Percentiles rank a stretch among this genome's conserved stretches.
Conservation (phyloP, 2,329 filamentous ascomycete species). For the Beauveria medogensis region DNA sequence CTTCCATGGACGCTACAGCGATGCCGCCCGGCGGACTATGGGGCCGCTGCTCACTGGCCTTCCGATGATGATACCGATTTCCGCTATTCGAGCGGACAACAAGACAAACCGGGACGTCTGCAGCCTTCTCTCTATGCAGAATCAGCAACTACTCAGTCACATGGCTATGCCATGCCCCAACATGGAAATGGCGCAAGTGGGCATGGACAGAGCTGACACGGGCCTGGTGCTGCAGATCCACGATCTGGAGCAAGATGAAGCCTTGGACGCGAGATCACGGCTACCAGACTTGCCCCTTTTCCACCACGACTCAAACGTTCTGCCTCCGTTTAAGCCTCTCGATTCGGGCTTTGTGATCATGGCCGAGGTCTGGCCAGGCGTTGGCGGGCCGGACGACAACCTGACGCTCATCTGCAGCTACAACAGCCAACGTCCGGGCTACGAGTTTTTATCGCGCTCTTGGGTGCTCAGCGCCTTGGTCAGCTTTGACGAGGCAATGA, state of each 20-base stretch:
- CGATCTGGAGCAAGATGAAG: neutral
- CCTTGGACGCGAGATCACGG: neutral
- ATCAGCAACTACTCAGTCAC: neutral
- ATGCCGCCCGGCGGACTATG: conserved; percentile 8
- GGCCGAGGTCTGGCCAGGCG: conserved; percentile 1
- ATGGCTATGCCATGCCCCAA: conserved; percentile 11
- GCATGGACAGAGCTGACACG: conserved; percentile 2
- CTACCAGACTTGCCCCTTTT: neutral
- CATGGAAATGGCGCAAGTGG: neutral
- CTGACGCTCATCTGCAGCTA: neutral
- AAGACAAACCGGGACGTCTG: conserved; percentile 6
- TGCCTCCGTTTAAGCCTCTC: conserved; percentile 3
- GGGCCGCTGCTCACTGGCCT: conserved; percentile 6
- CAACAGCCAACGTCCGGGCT: conserved; percentile 1
- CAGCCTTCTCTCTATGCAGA: neutral
- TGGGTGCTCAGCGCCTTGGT: conserved; percentile 5
- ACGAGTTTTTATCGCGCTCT: conserved; percentile 8
- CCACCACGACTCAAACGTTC: neutral
- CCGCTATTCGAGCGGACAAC: neutral
- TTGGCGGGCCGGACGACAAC: neutral
- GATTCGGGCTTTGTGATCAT: conserved; percentile 3
- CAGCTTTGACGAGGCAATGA: conserved; percentile 5
- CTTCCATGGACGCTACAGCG: neutral
- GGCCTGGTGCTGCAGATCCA: conserved; percentile 4
- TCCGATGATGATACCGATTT: conserved; percentile 3